Evolutionary conservation across 805 yeast genomes (phyloP).

Genomic region (Candida anglica): DNA sequence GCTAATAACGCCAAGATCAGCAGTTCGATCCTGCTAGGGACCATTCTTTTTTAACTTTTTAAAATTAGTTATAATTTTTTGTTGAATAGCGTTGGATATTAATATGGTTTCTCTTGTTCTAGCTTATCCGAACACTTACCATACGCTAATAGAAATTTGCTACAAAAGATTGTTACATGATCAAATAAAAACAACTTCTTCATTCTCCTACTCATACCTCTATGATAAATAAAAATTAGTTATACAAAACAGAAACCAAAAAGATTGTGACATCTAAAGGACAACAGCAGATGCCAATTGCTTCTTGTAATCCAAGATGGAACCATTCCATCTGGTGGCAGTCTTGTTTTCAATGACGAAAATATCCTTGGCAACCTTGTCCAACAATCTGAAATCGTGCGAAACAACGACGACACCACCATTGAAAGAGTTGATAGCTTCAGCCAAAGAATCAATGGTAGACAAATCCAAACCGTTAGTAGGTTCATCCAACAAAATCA

Average conservation of each 20-base stretch:
- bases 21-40: conserved; percentile 89
- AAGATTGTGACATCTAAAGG: conserved; percentile 26
- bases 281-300: conserved; percentile 90
- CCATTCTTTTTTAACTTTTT: no score
- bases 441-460: conserved; percentile 96
- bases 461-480: conserved; percentile 99
- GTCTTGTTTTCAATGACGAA: conserved; percentile 94
- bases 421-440: conserved; percentile 87
- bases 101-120: no score
- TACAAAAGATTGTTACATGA: no score
- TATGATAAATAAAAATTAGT: conserved; percentile 2
- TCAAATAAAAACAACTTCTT: no score
- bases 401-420: conserved; percentile 99
- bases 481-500: conserved; percentile 96
- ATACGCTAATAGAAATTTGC: no score
- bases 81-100: no score
- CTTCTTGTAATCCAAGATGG: conserved; percentile 88
- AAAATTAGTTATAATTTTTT: no score
- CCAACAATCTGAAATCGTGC: conserved; percentile 97
- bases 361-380: conserved; percentile 96
- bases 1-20: conserved; percentile 64
- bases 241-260: conserved; percentile 1
- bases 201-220: no score
- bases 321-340: conserved; percentile 95
- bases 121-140: no score